Percentiles rank a stretch among this genome's conserved stretches.
These are phyloP conservation scores for Metarhizium sp. DNA, from an alignment of 2,329 filamentous ascomycete genomes.

Conservation along the genomic window DNA sequence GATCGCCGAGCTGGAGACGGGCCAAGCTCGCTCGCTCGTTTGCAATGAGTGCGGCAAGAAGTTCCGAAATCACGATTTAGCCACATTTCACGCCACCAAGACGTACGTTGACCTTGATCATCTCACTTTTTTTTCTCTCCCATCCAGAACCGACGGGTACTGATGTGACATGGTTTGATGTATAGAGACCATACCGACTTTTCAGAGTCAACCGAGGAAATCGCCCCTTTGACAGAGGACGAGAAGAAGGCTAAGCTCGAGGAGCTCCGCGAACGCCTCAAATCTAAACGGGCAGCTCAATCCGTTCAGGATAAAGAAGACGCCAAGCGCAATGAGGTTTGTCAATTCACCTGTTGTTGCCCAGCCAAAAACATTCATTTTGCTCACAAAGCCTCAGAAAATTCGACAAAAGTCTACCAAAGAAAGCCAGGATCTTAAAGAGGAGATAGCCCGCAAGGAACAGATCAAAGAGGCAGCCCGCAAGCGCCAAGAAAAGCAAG, in stretches of 20 bases:
- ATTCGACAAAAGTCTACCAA: slow-evolving; percentile 81
- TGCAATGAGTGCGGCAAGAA: slow-evolving; percentile 95
- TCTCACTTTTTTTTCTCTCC: neutral
- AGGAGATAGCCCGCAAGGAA: slow-evolving; percentile 79
- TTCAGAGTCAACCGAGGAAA: slow-evolving; percentile 83
- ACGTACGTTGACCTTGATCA: slow-evolving; percentile 39
- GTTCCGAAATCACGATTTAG: slow-evolving; percentile 72
- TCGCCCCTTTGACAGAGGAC: slow-evolving; percentile 82
- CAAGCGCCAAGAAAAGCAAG: slow-evolving; percentile 81
- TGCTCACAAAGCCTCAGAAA: slow-evolving; percentile 31
- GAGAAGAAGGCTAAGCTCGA: slow-evolving; percentile 75
- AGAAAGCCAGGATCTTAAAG: slow-evolving; percentile 81
- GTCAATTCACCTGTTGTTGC: neutral
- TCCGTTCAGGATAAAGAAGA: slow-evolving; percentile 69
- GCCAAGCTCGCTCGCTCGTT: slow-evolving; percentile 66
- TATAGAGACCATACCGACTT: slow-evolving; percentile 80
- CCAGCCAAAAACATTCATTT: neutral
- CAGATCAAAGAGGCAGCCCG: slow-evolving; percentile 82
- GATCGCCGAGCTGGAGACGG: slow-evolving; percentile 58
- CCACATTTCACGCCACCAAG: slow-evolving; percentile 85
- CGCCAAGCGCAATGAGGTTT: slow-evolving; percentile 74
- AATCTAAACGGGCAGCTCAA: slow-evolving; percentile 61
- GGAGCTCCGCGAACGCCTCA: slow-evolving; percentile 63
- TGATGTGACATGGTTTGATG: slow-evolving; percentile 20
- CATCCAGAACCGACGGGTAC: neutral